phyloP scores from a whole-genome alignment of 345 rosid genomes.

The Raphanus raphanistrum region DNA sequence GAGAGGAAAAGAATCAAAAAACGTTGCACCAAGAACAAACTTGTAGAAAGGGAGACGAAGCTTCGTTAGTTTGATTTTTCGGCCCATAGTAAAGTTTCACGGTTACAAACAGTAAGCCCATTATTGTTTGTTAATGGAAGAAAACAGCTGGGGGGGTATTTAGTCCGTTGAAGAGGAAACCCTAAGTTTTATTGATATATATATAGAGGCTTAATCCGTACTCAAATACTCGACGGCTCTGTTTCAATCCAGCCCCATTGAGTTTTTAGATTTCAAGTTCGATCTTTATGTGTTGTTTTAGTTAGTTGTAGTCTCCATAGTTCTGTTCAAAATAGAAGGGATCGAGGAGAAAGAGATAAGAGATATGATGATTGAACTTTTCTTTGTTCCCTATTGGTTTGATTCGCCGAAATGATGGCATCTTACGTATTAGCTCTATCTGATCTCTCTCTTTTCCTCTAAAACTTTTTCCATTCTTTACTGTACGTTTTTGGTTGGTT shows the following conservation, averaged over 20 bases:
- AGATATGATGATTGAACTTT: constrained; percentile 33
- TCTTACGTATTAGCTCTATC: constrained; percentile 44
- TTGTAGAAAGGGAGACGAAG: not conserved
- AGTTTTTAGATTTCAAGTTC: too few relatives aligned
- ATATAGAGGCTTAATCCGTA: not conserved
- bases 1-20: not conserved
- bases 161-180: constrained; percentile 12
- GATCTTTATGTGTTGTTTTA: not conserved
- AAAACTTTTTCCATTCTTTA: not conserved
- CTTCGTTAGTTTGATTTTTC: not conserved
- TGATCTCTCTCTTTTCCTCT: constrained; percentile 18
- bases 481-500: not conserved
- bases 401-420: constrained; percentile 42
- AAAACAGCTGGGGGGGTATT: not conserved
- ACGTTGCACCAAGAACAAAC: not conserved
- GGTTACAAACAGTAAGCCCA: not conserved
- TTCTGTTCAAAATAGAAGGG: too few relatives aligned
- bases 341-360: not conserved
- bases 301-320: too few relatives aligned
- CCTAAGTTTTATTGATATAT: constrained; percentile 14
- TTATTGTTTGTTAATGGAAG: not conserved
- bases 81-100: not conserved
- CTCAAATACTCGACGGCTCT: not conserved
- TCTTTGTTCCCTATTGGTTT: constrained; percentile 41
- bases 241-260: not conserved